Evolutionary conservation across 805 yeast species (phyloP), one percentile per base, ranked within the genome.

Genomic region (Wilhelminamyces savonicus): DNA sequence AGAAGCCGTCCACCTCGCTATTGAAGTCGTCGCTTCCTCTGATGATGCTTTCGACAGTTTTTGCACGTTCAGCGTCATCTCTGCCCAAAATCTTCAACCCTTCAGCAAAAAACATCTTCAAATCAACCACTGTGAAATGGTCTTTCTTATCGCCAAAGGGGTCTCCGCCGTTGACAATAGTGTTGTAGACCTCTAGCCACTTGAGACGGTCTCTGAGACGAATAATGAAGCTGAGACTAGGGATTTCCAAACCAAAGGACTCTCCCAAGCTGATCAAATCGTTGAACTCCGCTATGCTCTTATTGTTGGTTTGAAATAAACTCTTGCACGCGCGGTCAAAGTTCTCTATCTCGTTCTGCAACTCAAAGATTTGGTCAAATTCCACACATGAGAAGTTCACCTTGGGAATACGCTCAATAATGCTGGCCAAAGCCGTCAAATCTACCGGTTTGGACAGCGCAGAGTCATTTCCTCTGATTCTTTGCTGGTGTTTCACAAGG

Each of bases 251-350:
- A 4, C 82, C 82, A 44, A 79, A 71, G 3, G 77, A 65, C 33
- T 64, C 60, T 2, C 88, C 90, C 21, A 74, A 50, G 25, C 64
- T 69, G 15, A 78, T 68, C 48, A 80, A 49, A 23, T 71, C 76
- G 21, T 62, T 54, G 28, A 75, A 63, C 16, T 78, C 82, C 11
- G 59, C 62, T 6, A 60, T 30, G 1, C 59, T 40, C 13, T 58
- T 62, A 10, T 35, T 42, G 16, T 47, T 42, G 14, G 48, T 51
- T 3, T 73, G 43, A 12, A 72, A 36, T 14, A 60, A 52, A 3
- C 49, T 36, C 7, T 68, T 47, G 19, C 74, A 74, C 10, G 69
- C 62, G 16, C 56, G 50, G 34, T 71, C 76, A 48, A 68, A 81
- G 28, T 62, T 62, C 27, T 60, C 61, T 24, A 82, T 64, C 38